Base-by-base conservation (phyloP, 1,139 yeast species). In the Pichia sp. region DNA sequence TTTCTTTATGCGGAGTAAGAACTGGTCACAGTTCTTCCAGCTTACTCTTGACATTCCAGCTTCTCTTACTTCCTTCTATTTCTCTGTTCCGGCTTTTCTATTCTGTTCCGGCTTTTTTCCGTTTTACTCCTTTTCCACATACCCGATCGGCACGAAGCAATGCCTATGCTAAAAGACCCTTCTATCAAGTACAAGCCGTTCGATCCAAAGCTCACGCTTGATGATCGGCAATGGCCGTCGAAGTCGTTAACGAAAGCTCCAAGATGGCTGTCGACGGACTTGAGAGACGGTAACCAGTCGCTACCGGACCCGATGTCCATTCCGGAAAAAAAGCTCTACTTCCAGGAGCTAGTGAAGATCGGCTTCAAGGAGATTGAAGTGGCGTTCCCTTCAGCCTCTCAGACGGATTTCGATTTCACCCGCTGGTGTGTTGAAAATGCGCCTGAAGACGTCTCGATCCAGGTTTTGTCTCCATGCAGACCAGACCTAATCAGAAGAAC, bases 321-420 rank as follows among this genome's bases (percentile, higher is more conserved):
- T 41, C 87, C 79, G 43, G 97, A 93, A 71, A 93, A 93, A 75
- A 89, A 89, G 71, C 87, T 81, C 63, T 92, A 89, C 71, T 92
- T 92, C 75, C 80, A 84, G 62, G 89, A 91, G 71, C 77, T 93
- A 57, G 75, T 92, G n/a, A 93, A 89, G 44, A 75, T 91, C 50
- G 98, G 98, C 0, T 93, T 91, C 76, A 93, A 93, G 71, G 99
- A 93, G 73, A 93, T 93, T 61, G 99, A 93, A 73, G 98, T 93
- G 17, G 84, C 97, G 0, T 93, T 93, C 75, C 98, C 99, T 14
- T 85, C 96, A 30, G 98, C 98, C 2, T 88, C 96, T 4, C 98
- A 92, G 70, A 84, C 89, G 31, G 99, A 93, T 72, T 93, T 93
- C 68, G 98, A 93, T 70, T 93, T 93, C 75, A 93, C 98, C 38